A percentile compares a stretch with the other conserved stretches of the same genome.
These are phyloP conservation scores for Bauhinia variegata DNA, from an alignment of 306 rosid genomes.

Conservation along the genomic window DNA sequence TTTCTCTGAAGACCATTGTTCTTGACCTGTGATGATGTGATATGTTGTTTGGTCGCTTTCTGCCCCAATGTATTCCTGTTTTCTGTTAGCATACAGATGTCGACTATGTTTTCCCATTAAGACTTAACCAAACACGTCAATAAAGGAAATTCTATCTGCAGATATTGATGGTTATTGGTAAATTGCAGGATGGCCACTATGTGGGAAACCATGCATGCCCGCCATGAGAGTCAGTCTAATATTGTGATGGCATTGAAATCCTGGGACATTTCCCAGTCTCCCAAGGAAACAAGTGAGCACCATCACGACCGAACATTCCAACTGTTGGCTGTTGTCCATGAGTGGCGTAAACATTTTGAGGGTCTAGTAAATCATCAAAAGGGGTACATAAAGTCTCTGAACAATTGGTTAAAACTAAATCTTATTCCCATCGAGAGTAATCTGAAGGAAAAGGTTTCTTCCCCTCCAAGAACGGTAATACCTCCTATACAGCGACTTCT, in stretches of 20 bases:
- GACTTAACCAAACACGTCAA: too few relatives aligned
- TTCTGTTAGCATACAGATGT: slow-evolving; percentile 8
- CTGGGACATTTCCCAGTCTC: slow-evolving; percentile 68
- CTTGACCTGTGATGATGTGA: neutral
- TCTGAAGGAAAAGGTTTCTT: slow-evolving; percentile 88
- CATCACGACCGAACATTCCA: slow-evolving; percentile 83
- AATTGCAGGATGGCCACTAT: slow-evolving; percentile 79
- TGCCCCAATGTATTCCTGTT: neutral
- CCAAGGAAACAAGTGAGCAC: slow-evolving; percentile 79
- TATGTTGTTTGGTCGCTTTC: neutral
- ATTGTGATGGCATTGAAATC: slow-evolving; percentile 43
- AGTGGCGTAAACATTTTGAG: slow-evolving; percentile 71
- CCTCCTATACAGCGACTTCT: slow-evolving; percentile 75
- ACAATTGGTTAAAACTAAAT: slow-evolving; percentile 75
- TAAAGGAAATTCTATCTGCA: slow-evolving; percentile 22
- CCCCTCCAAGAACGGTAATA: slow-evolving; percentile 73
- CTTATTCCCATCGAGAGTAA: slow-evolving; percentile 90
- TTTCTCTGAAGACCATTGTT: neutral
- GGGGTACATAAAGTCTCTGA: slow-evolving; percentile 68
- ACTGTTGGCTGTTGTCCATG: slow-evolving; percentile 65
- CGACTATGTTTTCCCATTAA: neutral
- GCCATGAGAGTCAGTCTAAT: slow-evolving; percentile 62
- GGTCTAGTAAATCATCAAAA: slow-evolving; percentile 70
- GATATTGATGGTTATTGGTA: slow-evolving; percentile 23
- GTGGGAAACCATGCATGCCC: slow-evolving; percentile 70